These are phyloP conservation scores for Alternaria incomplexa DNA, from an alignment of 2,329 filamentous ascomycete genomes.

Conservation along the genomic window DNA sequence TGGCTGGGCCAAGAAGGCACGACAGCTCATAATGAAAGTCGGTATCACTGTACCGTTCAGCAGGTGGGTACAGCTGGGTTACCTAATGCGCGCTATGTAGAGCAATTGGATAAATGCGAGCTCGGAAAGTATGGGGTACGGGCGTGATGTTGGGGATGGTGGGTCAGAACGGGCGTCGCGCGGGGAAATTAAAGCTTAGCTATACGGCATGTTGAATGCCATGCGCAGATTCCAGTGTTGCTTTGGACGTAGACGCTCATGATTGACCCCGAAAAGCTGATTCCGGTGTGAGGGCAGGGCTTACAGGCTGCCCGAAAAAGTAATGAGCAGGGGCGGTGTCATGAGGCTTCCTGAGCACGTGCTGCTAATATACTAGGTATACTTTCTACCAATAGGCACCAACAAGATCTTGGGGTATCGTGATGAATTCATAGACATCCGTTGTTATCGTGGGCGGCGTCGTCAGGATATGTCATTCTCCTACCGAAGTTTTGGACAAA, in stretches of 20 bases:
- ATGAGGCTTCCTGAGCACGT: neutral
- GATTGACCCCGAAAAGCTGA: fast-evolving
- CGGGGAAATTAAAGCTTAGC: constrained; percentile 12
- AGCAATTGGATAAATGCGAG: neutral
- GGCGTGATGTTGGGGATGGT: neutral
- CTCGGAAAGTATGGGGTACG: neutral
- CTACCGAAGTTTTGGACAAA: neutral
- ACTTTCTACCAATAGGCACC: neutral
- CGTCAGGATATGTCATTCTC: neutral
- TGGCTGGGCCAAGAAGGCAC: neutral
- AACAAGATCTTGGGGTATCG: fast-evolving
- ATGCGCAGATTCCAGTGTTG: neutral
- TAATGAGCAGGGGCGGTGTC: neutral
- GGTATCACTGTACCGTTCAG: constrained; percentile 1
- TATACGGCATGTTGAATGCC: neutral
- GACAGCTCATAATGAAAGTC: neutral
- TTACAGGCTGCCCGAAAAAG: neutral
- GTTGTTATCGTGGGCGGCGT: neutral
- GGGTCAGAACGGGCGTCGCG: constrained; percentile 5
- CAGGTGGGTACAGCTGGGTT: neutral
- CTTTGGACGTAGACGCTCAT: neutral
- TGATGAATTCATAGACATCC: neutral
- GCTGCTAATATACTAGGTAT: neutral
- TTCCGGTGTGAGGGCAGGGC: neutral
- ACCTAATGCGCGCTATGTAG: neutral